Percentiles rank a stretch among this genome's conserved stretches.
Evolutionary conservation across 2,329 filamentous ascomycete species (phyloP).

Genomic region (Paecilomyces formosus): DNA sequence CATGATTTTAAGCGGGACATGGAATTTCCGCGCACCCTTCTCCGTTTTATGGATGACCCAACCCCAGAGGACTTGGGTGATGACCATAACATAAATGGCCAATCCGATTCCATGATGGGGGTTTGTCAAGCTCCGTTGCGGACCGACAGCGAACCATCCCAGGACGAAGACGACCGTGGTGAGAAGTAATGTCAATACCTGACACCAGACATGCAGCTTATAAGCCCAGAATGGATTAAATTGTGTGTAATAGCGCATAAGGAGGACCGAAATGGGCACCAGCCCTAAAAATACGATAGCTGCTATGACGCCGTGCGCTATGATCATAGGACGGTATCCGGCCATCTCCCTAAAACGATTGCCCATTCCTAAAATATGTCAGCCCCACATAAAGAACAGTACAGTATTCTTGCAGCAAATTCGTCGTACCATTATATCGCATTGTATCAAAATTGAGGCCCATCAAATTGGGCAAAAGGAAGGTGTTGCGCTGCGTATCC

Average conservation of each 20-base stretch:
- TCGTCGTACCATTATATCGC: constrained; percentile 54
- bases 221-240: constrained; percentile 48
- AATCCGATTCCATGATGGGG: constrained; percentile 61
- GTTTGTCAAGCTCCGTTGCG: constrained; percentile 53
- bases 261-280: constrained; percentile 52
- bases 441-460: constrained; percentile 60
- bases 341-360: constrained; percentile 55
- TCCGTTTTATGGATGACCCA: constrained; percentile 49
- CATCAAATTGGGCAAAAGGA: constrained; percentile 57
- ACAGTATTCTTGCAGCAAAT: constrained; percentile 1
- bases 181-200: constrained; percentile 53
- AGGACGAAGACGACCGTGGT: constrained; percentile 56
- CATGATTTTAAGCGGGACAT: constrained; percentile 52
- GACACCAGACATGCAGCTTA: constrained; percentile 56
- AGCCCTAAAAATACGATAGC: constrained; percentile 55
- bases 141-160: constrained; percentile 58
- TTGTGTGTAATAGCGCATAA: constrained; percentile 54
- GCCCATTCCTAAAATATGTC: constrained; percentile 49
- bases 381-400: constrained; percentile 4
- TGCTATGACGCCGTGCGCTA: constrained; percentile 53
- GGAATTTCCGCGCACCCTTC: constrained; percentile 45
- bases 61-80: constrained; percentile 53
- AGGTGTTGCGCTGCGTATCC: constrained; percentile 55
- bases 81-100: constrained; percentile 54
- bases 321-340: constrained; percentile 52